Percentiles rank a stretch among this genome's conserved stretches.
Conservation (phyloP, 257 asterid species). For the Salvia rosmarinus region DNA sequence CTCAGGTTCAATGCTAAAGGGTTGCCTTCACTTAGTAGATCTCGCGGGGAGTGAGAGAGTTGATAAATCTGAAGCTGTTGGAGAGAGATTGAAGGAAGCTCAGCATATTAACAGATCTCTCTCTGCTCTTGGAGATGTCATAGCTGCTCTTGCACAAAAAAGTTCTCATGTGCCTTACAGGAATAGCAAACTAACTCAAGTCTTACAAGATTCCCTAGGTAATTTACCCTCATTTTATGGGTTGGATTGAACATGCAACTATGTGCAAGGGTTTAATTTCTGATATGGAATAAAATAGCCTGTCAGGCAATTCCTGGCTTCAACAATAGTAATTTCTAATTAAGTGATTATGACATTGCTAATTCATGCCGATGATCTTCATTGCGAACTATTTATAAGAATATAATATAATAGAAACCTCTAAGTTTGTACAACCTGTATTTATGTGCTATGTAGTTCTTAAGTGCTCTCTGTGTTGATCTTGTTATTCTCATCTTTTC, state of each 20-base stretch:
- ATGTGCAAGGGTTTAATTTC: background rate
- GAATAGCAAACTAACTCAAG: constrained; percentile 96
- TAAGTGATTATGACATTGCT: background rate
- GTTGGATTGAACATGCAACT: background rate
- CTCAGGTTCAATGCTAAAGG: constrained; percentile 71
- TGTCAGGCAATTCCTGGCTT: background rate
- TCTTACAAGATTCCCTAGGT: constrained; percentile 92
- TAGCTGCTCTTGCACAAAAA: constrained; percentile 91
- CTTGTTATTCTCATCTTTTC: constrained; percentile 31
- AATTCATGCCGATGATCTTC: background rate
- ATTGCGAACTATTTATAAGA: background rate
- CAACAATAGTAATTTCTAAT: background rate
- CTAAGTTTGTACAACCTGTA: constrained; percentile 12
- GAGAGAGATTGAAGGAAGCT: constrained; percentile 93
- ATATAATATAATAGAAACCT: constrained; percentile 3
- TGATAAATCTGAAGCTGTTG: constrained; percentile 89
- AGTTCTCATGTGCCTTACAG: constrained; percentile 84
- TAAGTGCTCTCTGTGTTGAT: background rate
- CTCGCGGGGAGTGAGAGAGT: constrained; percentile 95
- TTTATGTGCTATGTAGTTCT: background rate
- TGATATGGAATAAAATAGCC: constrained; percentile 1
- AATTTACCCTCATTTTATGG: background rate
- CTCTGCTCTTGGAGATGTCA: constrained; percentile 92
- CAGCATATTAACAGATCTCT: constrained; percentile 88
- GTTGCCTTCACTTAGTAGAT: constrained; percentile 92